These are phyloP conservation scores for Talaromyces rugulosus DNA, from an alignment of 2,329 filamentous ascomycete genomes.

Conservation along the genomic window DNA sequence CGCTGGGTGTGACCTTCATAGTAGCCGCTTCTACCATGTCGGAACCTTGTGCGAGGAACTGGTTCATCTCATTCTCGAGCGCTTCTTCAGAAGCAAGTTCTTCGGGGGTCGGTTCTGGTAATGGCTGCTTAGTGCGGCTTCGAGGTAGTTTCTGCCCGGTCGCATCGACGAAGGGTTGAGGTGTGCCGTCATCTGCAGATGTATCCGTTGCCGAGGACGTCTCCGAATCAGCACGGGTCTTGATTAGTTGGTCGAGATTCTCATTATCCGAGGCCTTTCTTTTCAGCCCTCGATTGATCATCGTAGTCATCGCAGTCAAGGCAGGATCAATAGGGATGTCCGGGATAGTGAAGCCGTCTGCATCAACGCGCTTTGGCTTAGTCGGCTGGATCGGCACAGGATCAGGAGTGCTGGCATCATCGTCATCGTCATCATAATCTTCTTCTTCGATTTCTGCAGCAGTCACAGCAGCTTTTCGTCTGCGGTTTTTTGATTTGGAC, in stretches of 20 bases:
- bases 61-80: constrained; percentile 66
- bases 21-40: constrained; percentile 29
- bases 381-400: constrained; percentile 15
- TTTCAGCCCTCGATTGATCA: background rate
- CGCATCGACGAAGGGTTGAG: constrained; percentile 16
- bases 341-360: constrained; percentile 67
- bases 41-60: constrained; percentile 52
- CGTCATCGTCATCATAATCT: constrained; percentile 19
- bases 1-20: background rate
- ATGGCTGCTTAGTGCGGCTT: constrained; percentile 28
- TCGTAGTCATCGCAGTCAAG: constrained; percentile 19
- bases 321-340: constrained; percentile 43
- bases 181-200: constrained; percentile 13
- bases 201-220: background rate
- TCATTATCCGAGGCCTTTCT: background rate
- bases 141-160: constrained; percentile 18
- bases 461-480: constrained; percentile 30
- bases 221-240: background rate
- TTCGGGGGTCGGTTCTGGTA: constrained; percentile 55
- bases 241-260: background rate
- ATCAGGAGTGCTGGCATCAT: constrained; percentile 27
- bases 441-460: constrained; percentile 42
- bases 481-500: constrained; percentile 53
- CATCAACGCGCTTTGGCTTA: constrained; percentile 49
- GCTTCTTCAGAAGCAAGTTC: constrained; percentile 56